phyloP scores from a whole-genome alignment of 2,329 filamentous ascomycete species.

The Cladorrhinum sp. region DNA sequence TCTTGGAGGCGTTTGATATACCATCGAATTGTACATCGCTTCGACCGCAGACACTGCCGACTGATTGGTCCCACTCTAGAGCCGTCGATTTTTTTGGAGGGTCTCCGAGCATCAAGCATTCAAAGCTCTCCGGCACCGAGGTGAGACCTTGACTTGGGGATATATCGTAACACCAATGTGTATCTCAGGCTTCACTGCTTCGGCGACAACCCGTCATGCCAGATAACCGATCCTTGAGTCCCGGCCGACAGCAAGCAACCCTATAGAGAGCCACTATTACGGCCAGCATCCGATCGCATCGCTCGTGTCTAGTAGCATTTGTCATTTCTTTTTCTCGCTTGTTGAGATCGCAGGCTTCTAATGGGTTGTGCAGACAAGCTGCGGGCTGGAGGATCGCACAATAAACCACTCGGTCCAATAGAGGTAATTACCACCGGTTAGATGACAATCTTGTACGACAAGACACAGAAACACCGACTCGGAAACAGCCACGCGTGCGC shows the following conservation, averaged over 20 bases:
- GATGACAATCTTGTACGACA: slow-evolving; percentile 10
- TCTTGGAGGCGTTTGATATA: neutral
- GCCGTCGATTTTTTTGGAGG: neutral
- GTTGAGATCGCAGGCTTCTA: neutral
- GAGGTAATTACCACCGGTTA: neutral
- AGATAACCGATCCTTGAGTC: neutral
- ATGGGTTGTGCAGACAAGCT: too few relatives aligned
- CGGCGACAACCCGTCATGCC: neutral
- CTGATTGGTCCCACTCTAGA: neutral
- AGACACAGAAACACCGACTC: slow-evolving; percentile 7
- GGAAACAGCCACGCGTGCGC: slow-evolving; percentile 10
- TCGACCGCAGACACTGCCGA: neutral
- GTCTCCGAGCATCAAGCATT: neutral
- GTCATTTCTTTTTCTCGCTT: neutral
- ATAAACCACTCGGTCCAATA: neutral
- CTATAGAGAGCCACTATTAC: neutral
- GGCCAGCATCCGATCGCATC: neutral
- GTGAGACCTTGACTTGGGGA: slow-evolving; percentile 1
- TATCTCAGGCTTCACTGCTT: neutral
- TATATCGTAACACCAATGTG: slow-evolving; percentile 2
- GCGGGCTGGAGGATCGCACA: too few relatives aligned
- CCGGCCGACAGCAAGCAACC: slow-evolving; percentile 1
- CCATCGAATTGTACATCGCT: neutral
- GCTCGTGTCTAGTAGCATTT: neutral
- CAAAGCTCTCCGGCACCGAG: neutral